Conservation (phyloP, 345 rosid species). For the Brassica cretica region DNA sequence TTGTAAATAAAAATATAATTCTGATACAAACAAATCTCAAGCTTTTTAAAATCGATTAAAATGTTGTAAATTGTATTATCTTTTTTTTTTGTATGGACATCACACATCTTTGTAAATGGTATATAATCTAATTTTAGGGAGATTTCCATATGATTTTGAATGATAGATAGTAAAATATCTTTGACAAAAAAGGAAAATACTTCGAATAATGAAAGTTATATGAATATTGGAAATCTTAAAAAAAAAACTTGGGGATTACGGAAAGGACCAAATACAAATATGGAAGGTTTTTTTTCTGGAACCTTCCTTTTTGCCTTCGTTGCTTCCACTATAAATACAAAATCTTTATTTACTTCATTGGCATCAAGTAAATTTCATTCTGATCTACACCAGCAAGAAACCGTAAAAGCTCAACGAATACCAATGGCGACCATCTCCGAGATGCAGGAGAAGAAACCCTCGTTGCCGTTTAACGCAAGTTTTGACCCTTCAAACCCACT, state of each 20-base stretch:
- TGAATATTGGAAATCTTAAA: background rate
- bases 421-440: slow-evolving; percentile 77
- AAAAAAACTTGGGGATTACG: background rate
- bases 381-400: background rate
- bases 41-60: too few species aligned
- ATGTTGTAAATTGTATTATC: too few species aligned
- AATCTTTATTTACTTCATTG: background rate
- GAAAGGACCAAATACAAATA: background rate
- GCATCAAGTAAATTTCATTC: background rate
- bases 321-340: slow-evolving; percentile 15
- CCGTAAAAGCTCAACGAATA: background rate
- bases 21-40: too few species aligned
- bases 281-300: slow-evolving; percentile 2
- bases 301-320: background rate
- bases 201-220: background rate
- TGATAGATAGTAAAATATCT: background rate
- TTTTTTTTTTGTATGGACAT: too few species aligned
- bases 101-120: too few species aligned
- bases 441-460: slow-evolving; percentile 22
- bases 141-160: background rate
- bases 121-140: too few species aligned
- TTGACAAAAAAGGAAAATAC: background rate
- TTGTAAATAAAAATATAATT: too few species aligned
- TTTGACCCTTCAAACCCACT: slow-evolving; percentile 68
- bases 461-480: slow-evolving; percentile 48